Evolutionary conservation across 164 flowering plant genomes (phyloP).

Genomic region (Chimonanthus salicifolius): DNA sequence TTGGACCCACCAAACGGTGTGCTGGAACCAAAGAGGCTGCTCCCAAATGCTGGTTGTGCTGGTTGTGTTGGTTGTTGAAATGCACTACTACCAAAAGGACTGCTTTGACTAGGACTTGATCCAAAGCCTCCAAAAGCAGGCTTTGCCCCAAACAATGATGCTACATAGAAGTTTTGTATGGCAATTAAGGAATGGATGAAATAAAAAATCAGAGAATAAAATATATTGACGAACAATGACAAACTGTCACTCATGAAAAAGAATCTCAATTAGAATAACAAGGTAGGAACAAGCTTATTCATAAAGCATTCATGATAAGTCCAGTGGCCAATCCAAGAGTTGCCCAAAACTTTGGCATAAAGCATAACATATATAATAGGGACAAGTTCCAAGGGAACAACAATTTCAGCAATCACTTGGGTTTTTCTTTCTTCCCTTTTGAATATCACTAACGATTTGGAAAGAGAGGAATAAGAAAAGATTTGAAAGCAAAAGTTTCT

Average conservation of each 20-base stretch:
- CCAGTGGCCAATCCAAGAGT: neutral
- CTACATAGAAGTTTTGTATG: conserved; percentile 5
- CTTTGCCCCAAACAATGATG: conserved; percentile 75
- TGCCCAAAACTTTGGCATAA: neutral
- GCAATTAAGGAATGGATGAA: neutral
- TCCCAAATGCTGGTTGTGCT: conserved; percentile 81
- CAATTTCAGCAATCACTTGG: too few species aligned
- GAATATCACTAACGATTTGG: too few species aligned
- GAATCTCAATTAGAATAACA: neutral
- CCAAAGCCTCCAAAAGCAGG: conserved; percentile 92
- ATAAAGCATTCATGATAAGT: neutral
- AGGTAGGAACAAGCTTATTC: neutral
- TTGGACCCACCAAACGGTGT: conserved; percentile 68
- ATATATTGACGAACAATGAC: neutral
- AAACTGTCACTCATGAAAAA: neutral
- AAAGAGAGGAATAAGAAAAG: too few species aligned
- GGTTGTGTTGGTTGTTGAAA: conserved; percentile 36
- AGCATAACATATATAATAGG: too few species aligned
- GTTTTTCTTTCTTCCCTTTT: too few species aligned
- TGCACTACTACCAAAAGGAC: conserved; percentile 85
- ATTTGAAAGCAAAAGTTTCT: too few species aligned
- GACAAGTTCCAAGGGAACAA: too few species aligned
- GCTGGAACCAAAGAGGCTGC: conserved; percentile 59
- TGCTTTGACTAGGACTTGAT: conserved; percentile 58
- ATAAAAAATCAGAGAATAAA: neutral